Percentiles rank a stretch among this genome's conserved stretches.
Conservation (phyloP, 2,329 filamentous ascomycete genomes). For the Fusarium torulosum region DNA sequence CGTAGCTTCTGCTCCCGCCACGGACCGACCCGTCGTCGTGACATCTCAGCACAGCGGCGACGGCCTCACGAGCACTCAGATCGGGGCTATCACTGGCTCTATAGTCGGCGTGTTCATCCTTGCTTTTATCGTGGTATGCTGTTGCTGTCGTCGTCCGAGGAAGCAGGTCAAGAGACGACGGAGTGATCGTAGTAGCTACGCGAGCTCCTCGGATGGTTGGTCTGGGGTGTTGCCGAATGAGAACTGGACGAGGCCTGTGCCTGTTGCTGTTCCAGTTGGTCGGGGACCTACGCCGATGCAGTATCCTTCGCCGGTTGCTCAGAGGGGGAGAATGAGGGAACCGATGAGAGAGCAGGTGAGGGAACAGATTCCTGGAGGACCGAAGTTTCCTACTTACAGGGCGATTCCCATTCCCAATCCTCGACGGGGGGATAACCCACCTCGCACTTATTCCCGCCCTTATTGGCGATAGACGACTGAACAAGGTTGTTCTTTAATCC, state of each 20-base stretch:
- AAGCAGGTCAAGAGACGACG: constrained; percentile 6
- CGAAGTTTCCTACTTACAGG: constrained; percentile 52
- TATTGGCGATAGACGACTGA: background rate
- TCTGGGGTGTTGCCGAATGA: constrained; percentile 19
- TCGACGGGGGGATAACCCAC: constrained; percentile 29
- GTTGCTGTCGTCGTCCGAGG: constrained; percentile 48
- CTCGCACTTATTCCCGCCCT: constrained; percentile 13
- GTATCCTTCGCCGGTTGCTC: constrained; percentile 34
- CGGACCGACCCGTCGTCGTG: constrained; percentile 28
- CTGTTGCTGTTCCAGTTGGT: constrained; percentile 3
- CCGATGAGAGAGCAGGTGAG: constrained; percentile 48
- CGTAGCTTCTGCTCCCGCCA: constrained; percentile 25
- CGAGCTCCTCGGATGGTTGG: constrained; percentile 30
- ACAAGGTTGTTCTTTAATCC: too few species aligned
- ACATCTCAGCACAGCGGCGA: constrained; percentile 30
- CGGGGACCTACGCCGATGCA: constrained; percentile 24
- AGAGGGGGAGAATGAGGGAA: constrained; percentile 48
- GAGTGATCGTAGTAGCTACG: constrained; percentile 31
- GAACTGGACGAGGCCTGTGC: constrained; percentile 27
- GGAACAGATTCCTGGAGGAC: constrained; percentile 52
- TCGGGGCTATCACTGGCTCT: constrained; percentile 58
- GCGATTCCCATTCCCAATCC: constrained; percentile 53
- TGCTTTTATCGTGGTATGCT: constrained; percentile 52
- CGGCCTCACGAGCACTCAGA: constrained; percentile 53
- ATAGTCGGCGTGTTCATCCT: constrained; percentile 55